Percentiles rank a stretch among this genome's conserved stretches.
Conservation (phyloP, 768 basidiomycete genomes). For the Tylopilus balloui region DNA sequence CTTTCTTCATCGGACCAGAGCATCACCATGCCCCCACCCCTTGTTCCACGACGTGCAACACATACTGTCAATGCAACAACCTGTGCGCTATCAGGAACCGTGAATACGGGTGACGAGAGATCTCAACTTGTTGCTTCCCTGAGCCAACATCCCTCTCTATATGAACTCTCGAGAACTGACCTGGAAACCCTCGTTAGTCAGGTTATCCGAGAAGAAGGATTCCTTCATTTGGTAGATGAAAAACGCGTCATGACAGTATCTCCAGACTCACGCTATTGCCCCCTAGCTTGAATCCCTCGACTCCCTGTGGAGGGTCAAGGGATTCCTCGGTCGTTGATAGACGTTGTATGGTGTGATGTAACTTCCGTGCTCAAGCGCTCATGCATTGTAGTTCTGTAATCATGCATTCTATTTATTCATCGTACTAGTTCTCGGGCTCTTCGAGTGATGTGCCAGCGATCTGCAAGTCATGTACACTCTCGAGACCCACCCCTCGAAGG, state of each 20-base stretch:
- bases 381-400: not conserved
- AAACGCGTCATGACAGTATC: not conserved
- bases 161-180: slow-evolving; percentile 45
- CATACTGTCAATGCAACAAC: slow-evolving; percentile 2
- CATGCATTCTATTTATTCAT: not conserved
- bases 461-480: slow-evolving; percentile 66
- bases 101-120: slow-evolving; percentile 5
- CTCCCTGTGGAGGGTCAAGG: slow-evolving; percentile 50
- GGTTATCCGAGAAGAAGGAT: slow-evolving; percentile 71
- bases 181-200: slow-evolving; percentile 57
- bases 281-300: slow-evolving; percentile 51
- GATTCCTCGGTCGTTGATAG: slow-evolving; percentile 28
- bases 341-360: not conserved
- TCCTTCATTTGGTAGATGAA: slow-evolving; percentile 60
- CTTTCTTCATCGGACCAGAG: slow-evolving; percentile 26
- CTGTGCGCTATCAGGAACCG: slow-evolving; percentile 7
- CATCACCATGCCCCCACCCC: slow-evolving; percentile 30
- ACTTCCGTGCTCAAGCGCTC: not conserved
- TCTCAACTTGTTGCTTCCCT: slow-evolving; percentile 37
- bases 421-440: slow-evolving; percentile 19
- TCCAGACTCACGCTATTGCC: slow-evolving; percentile 12
- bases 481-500: slow-evolving; percentile 56
- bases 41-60: slow-evolving; percentile 19
- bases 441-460: slow-evolving; percentile 46
- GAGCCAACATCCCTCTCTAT: slow-evolving; percentile 44